Percentiles rank a stretch among this genome's conserved stretches.
phyloP scores from a whole-genome alignment of 2,329 filamentous ascomycete species.

The Ophiocordyceps robertsii region DNA sequence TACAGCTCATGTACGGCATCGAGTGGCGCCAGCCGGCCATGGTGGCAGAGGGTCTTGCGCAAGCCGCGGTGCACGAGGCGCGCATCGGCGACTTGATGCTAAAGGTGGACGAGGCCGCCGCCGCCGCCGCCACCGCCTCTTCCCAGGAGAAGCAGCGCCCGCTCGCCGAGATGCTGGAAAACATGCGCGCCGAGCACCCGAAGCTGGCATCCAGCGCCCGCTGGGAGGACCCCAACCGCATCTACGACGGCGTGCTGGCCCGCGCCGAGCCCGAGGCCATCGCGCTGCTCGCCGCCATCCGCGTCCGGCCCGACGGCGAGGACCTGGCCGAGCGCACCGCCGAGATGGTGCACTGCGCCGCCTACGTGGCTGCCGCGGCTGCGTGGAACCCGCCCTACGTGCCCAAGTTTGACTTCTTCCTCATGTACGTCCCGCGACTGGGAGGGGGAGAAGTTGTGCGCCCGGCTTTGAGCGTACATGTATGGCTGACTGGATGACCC shows the following conservation, averaged over 20 bases:
- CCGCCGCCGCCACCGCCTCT: constrained; percentile 4
- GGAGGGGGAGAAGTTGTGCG: too few relatives aligned
- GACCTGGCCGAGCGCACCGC: constrained; percentile 39
- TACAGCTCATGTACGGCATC: constrained; percentile 74
- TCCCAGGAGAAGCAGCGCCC: constrained; percentile 7
- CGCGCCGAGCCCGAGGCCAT: constrained; percentile 52
- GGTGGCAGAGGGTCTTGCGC: constrained; percentile 66
- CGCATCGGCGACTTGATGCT: constrained; percentile 42
- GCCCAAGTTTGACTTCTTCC: constrained; percentile 71
- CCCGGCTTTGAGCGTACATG: too few relatives aligned
- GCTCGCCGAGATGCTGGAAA: constrained; percentile 44
- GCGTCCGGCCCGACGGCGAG: constrained; percentile 31
- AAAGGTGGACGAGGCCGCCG: constrained; percentile 33
- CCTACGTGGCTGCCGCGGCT: constrained; percentile 35
- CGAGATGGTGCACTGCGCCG: constrained; percentile 55
- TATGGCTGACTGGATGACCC: background rate
- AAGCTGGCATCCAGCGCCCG: constrained; percentile 38
- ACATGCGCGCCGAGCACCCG: constrained; percentile 35
- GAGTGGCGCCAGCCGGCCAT: constrained; percentile 75
- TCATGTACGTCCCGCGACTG: constrained; percentile 29
- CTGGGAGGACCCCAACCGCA: constrained; percentile 44
- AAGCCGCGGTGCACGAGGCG: constrained; percentile 55
- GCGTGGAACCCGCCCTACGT: constrained; percentile 51
- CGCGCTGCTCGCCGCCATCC: constrained; percentile 43
- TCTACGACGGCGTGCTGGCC: constrained; percentile 53